Base-by-base conservation (phyloP, 306 rosid genomes). In the Sicyos edulis region DNA sequence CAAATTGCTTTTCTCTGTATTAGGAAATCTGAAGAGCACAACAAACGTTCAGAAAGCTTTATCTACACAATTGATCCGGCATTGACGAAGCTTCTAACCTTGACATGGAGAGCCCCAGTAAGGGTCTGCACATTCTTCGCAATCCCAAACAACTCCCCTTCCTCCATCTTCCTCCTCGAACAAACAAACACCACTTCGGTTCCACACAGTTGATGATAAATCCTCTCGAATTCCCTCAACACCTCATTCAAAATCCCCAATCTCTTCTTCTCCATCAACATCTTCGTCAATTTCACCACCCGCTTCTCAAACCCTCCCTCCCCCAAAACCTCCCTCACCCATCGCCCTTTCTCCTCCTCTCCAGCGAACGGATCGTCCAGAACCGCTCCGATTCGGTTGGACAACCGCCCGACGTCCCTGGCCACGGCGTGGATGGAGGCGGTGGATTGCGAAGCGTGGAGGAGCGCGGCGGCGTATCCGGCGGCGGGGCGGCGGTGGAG, bases 391-490 rank as follows among this genome's bases (percentile, higher is more conserved):
- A 85, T 57, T 50, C 57, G 75, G 82, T 42, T 56, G 81, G 82
- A 69, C 63, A 92, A 80, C 81, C 83, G 80, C 10, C 72, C 81
- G 37, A 82, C 90, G 67, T 88, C 96, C 64, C 10, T 64, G 1
- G 80, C 88, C 11, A 92, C 91, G 19, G 17, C 44, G 64, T 85
- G 84, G 44, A 92, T 86, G n/a, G 89, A 77, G 3, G 74, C 78
- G 84, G 12, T 83, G 59, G 22, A 72, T 8, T 88, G 96, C 73
- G 92, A 86, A 7, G 80, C 76, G 42, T 83, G 91, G 34, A 92
- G 14, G 50, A 89, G 75, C 8, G 97, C 97, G 13, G 92, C 95
- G 0, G 96, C 96, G 60, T 89, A 92, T 1, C 96, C 96, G 54
- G 90, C 80, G 7, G 95, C 84, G 1, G 92, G 86, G 2, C 71